Base-by-base conservation (phyloP, 495 filamentous ascomycete species). In the Thozetella sp. region DNA sequence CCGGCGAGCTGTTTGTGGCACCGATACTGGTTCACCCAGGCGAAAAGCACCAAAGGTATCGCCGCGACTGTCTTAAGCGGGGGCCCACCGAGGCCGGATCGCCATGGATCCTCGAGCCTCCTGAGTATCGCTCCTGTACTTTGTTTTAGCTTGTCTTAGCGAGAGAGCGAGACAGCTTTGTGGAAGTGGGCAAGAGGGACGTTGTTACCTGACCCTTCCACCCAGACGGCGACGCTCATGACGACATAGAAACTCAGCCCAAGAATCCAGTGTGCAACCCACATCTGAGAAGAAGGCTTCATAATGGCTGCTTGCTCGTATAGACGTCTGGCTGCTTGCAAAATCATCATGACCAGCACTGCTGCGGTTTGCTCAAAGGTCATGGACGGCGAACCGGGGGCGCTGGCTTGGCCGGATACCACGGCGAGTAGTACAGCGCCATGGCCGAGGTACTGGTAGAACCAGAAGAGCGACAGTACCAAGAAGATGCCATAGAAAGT, bases 401-500 rank as follows among this genome's bases (percentile, higher is more conserved):
- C 53, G 22, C 51, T n/a, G 54, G 61, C 59, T 55, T 81, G 76
- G 26, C 61, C 59, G 2, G 59, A 58, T 24, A 73, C 72, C 23
- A 89, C 56, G 19, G 68, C 57, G 23, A 70, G 63, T 61, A 90
- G 73, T 37, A 82, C 64, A 2, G 56, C 53, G 1, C 91, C 92
- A 53, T 80, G 74, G 15, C 62, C 69, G 20, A 86, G 62, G n/a
- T 92, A 80, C 69, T 97, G 91, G 37, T 67, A 46, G 0, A 76
- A 80, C 93, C 95, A 97, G 72, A 97, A 91, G 2, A 88, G 55
- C 1, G 89, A 93, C 45, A 86, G 88, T 3, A 76, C 63, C 1
- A 94, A 63, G 0, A 90, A 96, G 22, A 85, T 67, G 30, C 91
- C 67, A 67, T 99, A 99, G 73, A 97, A 99, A 57, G 93, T 88